Base-by-base conservation (phyloP, 345 rosid genomes). In the Odontarrhena argentea region DNA sequence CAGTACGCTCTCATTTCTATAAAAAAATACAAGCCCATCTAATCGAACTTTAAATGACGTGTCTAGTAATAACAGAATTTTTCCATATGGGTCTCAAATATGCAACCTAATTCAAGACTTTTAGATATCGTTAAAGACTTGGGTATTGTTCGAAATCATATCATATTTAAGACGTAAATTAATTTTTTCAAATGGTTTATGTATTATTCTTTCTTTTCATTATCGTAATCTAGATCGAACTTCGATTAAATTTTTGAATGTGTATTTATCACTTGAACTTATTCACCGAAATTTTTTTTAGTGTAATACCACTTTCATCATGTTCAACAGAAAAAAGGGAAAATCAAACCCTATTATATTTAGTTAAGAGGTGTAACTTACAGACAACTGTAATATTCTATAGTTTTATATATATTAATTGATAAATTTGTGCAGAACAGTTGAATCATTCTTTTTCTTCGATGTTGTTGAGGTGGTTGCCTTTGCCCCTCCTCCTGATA, bases 401-500 rank as follows among this genome's bases (percentile, higher is more conserved):
- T 45, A 50, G 34, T 64, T 48, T 58, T 42, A 3, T 41, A 50
- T 25, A 28, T 28, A 28, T 2, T 4, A 2, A 1, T 2, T 32
- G n/a, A 50, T 13, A 8, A 22, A 42, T 13, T 59, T 59, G 6
- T 12, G 47, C 1, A 51, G 55, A 49, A 57, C 25, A 58, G 76
- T 72, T 72, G 48, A 57, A 65, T 57, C 9, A 45, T 58, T 73
- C 40, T 58, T 58, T 48, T 58, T 58, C 48, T 51, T 59, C 44
- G 43, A 44, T 66, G 71, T 43, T 65, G 76, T 59, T 73, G 76
- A 65, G 62, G 67, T 65, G 62, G 67, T 59, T 66, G 71, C 36
- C 71, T 59, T 58, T 66, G 62, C 67, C 13, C 43, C 48, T 59
- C 43, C 48, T 59, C 54, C 34, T 34, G 55, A 35, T 65, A 73